Base-by-base conservation (phyloP, 352 stramenopile genomes). In the Globisporangium irregulare region DNA sequence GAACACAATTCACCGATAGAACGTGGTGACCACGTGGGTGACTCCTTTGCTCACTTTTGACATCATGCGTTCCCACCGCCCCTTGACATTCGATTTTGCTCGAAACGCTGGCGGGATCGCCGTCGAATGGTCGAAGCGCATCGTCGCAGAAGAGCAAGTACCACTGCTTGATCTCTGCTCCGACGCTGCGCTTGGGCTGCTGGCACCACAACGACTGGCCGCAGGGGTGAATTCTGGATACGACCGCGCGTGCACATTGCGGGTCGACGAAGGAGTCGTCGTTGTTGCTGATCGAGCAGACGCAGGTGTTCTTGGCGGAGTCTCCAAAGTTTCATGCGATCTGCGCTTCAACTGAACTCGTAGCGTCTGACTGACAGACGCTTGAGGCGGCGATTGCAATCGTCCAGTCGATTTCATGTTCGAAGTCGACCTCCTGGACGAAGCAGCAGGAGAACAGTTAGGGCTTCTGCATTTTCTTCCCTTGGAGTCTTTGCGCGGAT, bases 51-150 rank as follows among this genome's bases (percentile, higher is more conserved):
- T 27, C 25, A 69, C 32, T 38, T 48, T 57, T 18, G 41, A 24
- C 43, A 34, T 59, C 20, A 69, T 32, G 55, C 64, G 64, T 20
- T 57, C 1, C 64, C 64, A 69, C 4, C 53, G 64, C n/a, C 64
- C 32, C 32, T 59, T 64, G 38, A 69, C 64, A 10, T 69, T 69
- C 64, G 64, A 69, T 32, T 64, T 69, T 46, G 64, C 64, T 34
- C 22, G 38, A 15, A 68, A 25, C 20, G 25, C 14, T 15, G 25
- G 36, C 14, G 63, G 25, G n/a, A 68, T 64, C 18, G 36, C 34
- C n/a, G 38, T 55, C 34, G 53, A 56, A 22, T 24, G n/a, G 41
- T 64, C 64, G 32, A 69, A 29, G 63, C 27, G 24, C 24, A 14
- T 4, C 34, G 38, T 43, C 32, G 32, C 20, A 3, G 63, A 48